Base-by-base conservation (phyloP, 2,329 filamentous ascomycete species). In the Pseudocercospora musae region DNA sequence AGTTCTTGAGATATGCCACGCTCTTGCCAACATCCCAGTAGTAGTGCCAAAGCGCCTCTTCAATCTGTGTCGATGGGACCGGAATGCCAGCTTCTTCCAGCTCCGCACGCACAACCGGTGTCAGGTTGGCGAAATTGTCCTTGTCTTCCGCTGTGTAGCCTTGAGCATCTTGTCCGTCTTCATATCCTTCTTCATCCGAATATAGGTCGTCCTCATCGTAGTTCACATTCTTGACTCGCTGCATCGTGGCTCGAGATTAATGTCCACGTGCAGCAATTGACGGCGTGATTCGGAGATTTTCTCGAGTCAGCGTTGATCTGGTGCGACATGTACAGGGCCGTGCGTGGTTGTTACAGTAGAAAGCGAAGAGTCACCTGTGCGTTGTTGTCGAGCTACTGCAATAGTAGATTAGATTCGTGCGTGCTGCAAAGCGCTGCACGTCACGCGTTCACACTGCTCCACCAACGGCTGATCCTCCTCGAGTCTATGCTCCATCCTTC, bases 21-120 rank as follows among this genome's bases (percentile, higher is more conserved):
- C 91, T 87, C 77, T 96, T 96, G 61, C 87, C 89, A 29, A 96
- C 82, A 71, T 99, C 93, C 74, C 93, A 98, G 76, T 94, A 98
- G 77, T 97, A 97, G 77, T 99, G 87, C 92, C 92, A 98, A 15
- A 99, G 78, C 0, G 93, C 85, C 64, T 98, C 94, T 74, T 96
- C 87, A 65, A 97, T 94, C 73, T 96, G 89, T 40, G 81, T 79
- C 63, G 89, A 85, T 4, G 84, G 82, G n/a, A 84, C 79, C 72
- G 82, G 84, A 15, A 73, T 31, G 13, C 66, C 69, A 15, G 67
- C 68, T 56, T 75, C 72, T 40, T 74, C 70, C 8, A 75, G 66
- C 62, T 75, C 72, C 13, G 72, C 72, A 37, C 71, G 68, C 21
- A 75, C 72, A 18, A 75, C 72, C 0, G 73, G 73, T 4, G 72